phyloP scores from a whole-genome alignment of 2,329 filamentous ascomycete genomes.

The Immersiporthe knoxdaviesiana region DNA sequence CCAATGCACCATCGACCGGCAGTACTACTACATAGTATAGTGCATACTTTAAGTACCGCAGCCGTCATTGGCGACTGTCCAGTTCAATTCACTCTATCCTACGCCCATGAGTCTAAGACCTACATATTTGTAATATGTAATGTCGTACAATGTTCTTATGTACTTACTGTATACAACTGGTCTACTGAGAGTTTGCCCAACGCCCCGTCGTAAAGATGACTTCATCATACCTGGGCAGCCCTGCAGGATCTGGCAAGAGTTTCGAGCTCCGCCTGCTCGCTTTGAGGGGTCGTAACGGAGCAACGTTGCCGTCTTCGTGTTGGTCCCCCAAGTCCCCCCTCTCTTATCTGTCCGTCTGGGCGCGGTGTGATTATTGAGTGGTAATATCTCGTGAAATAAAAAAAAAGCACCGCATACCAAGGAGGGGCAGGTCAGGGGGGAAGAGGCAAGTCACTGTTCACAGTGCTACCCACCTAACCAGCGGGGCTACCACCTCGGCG shows the following conservation, averaged over 20 bases:
- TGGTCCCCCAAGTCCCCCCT: background rate
- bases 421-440: background rate
- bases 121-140: background rate
- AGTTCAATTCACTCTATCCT: too few relatives aligned
- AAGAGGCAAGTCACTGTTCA: background rate
- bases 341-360: background rate
- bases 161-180: background rate
- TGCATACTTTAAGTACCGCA: too few relatives aligned
- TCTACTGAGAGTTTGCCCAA: background rate
- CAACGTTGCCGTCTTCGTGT: background rate
- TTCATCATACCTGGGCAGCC: background rate
- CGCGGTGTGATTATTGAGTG: background rate
- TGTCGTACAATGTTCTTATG: background rate
- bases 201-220: background rate
- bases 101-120: background rate
- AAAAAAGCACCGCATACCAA: background rate
- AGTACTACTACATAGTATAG: too few relatives aligned
- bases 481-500: slow-evolving; percentile 1
- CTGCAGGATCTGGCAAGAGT: background rate
- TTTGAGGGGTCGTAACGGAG: background rate
- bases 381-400: background rate
- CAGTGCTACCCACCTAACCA: background rate
- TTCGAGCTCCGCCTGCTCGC: background rate
- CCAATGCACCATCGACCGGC: background rate
- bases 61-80: background rate